Percentiles rank a stretch among this genome's conserved stretches.
These are phyloP conservation scores for Didymella exigua DNA, from an alignment of 2,329 filamentous ascomycete genomes.

Conservation along the genomic window DNA sequence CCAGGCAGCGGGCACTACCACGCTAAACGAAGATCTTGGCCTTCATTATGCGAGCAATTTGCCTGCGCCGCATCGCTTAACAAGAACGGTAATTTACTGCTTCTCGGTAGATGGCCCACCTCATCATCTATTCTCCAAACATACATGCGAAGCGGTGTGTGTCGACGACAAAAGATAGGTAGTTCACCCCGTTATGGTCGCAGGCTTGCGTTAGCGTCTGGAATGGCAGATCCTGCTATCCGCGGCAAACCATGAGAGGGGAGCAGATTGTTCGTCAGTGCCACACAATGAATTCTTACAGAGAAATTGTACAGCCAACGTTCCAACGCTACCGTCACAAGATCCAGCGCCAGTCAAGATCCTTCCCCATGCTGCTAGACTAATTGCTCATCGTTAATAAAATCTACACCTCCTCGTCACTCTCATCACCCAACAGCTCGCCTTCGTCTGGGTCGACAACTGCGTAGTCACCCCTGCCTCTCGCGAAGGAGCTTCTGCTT, in stretches of 20 bases:
- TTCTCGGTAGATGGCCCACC: constrained; percentile 9
- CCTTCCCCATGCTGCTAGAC: background rate
- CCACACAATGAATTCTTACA: constrained; percentile 20
- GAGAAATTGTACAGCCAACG: constrained; percentile 17
- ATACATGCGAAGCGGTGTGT: constrained; percentile 12
- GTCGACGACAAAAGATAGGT: background rate
- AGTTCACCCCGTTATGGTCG: background rate
- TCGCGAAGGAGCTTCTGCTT: constrained; percentile 85
- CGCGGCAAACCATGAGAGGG: constrained; percentile 1
- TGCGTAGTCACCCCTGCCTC: constrained; percentile 84
- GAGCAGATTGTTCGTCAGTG: background rate
- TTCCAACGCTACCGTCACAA: constrained; percentile 1
- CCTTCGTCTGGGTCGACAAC: constrained; percentile 92
- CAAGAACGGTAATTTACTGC: constrained; percentile 3
- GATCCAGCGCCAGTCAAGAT: constrained; percentile 3
- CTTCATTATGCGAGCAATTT: constrained; percentile 15
- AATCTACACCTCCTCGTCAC: constrained; percentile 78
- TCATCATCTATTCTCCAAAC: constrained; percentile 8
- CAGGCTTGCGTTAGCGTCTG: constrained; percentile 3
- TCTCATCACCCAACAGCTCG: constrained; percentile 89
- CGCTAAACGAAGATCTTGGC: constrained; percentile 6
- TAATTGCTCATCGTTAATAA: background rate
- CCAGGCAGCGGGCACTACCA: constrained; percentile 3
- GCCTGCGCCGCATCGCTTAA: constrained; percentile 11
- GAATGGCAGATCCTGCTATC: background rate